Conservation (phyloP, 768 basidiomycete species). For the Arthromyces matolae region DNA sequence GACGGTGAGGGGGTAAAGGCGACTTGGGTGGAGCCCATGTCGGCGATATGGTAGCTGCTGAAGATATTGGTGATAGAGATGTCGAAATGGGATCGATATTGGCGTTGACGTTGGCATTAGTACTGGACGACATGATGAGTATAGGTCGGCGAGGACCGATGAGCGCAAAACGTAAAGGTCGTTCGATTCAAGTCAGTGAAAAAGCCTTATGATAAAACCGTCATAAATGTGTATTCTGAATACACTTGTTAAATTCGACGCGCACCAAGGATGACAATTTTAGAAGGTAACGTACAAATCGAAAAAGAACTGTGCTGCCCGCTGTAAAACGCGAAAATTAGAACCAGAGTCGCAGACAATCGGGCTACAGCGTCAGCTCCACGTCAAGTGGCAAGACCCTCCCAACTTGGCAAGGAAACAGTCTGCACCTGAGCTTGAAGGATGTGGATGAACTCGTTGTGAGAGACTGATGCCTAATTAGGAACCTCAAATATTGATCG, state of each 20-base stretch:
- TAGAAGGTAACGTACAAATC: conserved; percentile 7
- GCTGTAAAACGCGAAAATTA: neutral
- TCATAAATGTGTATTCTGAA: conserved; percentile 9
- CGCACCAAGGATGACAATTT: neutral
- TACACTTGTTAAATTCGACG: conserved; percentile 3
- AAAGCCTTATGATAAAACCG: conserved; percentile 4
- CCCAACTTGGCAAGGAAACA: conserved; percentile 2
- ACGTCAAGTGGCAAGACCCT: neutral
- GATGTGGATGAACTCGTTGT: conserved; percentile 1
- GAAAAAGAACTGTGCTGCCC: conserved; percentile 3
- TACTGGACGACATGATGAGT: conserved; percentile 23
- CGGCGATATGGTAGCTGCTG: conserved; percentile 29
- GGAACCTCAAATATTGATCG: conserved; percentile 2
- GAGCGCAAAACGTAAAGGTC: neutral
- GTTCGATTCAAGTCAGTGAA: neutral
- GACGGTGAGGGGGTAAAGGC: conserved; percentile 70
- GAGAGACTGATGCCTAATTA: conserved; percentile 12
- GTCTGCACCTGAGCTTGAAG: neutral
- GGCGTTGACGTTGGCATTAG: conserved; percentile 18
- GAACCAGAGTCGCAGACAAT: neutral
- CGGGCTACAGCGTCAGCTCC: neutral
- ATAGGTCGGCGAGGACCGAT: neutral
- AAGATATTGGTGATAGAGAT: conserved; percentile 18
- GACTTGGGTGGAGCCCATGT: conserved; percentile 65
- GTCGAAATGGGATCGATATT: conserved; percentile 22